A percentile compares a stretch with the other conserved stretches of the same genome.
phyloP scores from a whole-genome alignment of 345 rosid genomes.

The Citrus maxima region DNA sequence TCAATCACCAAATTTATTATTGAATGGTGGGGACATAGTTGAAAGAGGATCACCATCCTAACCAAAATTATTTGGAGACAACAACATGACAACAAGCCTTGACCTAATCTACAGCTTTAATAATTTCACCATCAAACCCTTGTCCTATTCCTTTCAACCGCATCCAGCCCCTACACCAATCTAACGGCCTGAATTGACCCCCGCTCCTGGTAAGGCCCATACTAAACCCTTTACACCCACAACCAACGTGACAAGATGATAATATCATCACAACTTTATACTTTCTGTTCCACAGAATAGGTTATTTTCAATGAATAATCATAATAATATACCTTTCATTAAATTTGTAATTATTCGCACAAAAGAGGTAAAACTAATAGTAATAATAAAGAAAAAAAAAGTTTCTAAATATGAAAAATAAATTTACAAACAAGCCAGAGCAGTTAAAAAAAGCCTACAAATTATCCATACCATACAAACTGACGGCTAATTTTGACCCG shows the following conservation, averaged over 20 bases:
- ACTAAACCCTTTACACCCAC: not conserved
- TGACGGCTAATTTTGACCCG: constrained; percentile 1
- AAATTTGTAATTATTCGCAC: not conserved
- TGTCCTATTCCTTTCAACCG: not conserved
- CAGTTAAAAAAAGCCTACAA: not conserved
- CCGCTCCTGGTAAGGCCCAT: not conserved
- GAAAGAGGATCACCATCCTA: not conserved
- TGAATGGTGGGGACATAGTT: not conserved
- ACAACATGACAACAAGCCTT: not conserved
- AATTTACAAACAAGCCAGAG: constrained; percentile 20
- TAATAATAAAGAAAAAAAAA: not conserved
- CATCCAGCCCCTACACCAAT: not conserved
- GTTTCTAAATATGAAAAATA: not conserved
- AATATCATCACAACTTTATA: not conserved
- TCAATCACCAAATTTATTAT: not conserved
- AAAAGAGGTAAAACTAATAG: not conserved
- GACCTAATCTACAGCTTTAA: not conserved
- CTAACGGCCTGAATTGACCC: constrained; percentile 12
- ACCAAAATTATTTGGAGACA: not conserved
- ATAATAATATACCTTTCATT: not conserved
- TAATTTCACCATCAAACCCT: constrained; percentile 13
- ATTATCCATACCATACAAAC: constrained; percentile 23
- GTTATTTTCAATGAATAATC: not conserved
- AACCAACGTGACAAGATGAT: not conserved
- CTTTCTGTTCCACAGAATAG: too few relatives aligned